A percentile compares a stretch with the other conserved stretches of the same genome.
Evolutionary conservation across 495 filamentous ascomycete genomes (phyloP).

Genomic region (Polyplosphaeria fusca): DNA sequence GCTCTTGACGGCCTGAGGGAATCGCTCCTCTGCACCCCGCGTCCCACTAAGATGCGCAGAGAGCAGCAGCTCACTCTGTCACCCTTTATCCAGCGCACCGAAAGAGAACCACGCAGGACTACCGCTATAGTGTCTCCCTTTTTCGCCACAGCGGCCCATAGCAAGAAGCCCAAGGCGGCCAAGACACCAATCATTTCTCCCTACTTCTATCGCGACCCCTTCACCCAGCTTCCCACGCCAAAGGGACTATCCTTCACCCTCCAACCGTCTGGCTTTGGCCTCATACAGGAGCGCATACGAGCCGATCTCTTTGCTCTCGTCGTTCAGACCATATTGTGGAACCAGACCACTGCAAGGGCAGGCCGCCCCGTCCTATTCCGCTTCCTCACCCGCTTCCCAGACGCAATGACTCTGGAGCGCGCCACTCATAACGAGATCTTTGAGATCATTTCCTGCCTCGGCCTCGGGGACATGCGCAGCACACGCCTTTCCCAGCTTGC

Average conservation of each 20-base stretch:
- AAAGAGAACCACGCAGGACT: too few species aligned
- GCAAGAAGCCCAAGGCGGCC: too few species aligned
- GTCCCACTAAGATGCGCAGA: too few species aligned
- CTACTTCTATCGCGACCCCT: slow-evolving; percentile 39
- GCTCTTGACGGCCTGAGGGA: too few species aligned
- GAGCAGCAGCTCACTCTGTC: too few species aligned
- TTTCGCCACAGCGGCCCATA: too few species aligned
- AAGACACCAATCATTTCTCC: too few species aligned
- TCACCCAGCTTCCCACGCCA: slow-evolving; percentile 70
- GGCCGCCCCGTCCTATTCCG: slow-evolving; percentile 73
- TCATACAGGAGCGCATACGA: slow-evolving; percentile 79
- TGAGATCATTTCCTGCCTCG: slow-evolving; percentile 65
- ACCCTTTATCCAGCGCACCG: too few species aligned
- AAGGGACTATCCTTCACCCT: slow-evolving; percentile 46
- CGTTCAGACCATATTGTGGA: slow-evolving; percentile 60
- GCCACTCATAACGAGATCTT: slow-evolving; percentile 59
- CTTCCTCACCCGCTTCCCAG: slow-evolving; percentile 67
- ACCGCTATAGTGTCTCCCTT: too few species aligned
- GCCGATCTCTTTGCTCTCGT: slow-evolving; percentile 53
- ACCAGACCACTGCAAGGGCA: slow-evolving; percentile 68
- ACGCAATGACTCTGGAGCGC: slow-evolving; percentile 58
- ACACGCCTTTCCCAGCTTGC: slow-evolving; percentile 64
- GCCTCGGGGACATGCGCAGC: slow-evolving; percentile 65
- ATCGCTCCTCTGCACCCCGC: too few species aligned
- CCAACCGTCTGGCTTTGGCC: slow-evolving; percentile 60